Base-by-base conservation (phyloP, 2,329 filamentous ascomycete species). In the Colletotrichum sp. region DNA sequence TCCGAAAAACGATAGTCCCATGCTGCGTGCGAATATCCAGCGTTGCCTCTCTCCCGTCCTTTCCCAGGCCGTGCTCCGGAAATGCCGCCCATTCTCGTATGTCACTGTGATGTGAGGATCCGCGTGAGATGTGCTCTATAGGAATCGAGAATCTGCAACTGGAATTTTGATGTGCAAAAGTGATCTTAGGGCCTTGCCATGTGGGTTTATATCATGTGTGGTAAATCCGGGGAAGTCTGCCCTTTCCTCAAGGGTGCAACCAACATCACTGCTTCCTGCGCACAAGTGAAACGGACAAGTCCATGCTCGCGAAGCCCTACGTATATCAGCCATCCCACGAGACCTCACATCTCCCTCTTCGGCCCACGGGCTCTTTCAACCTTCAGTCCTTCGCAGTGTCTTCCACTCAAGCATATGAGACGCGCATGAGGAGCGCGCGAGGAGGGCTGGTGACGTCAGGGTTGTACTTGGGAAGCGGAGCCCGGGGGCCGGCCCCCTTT, bases 161-260 rank as follows among this genome's bases (percentile, higher is more conserved):
- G 36, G 30, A 22, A 34, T 25, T 49, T 66, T 8, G 36, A 25
- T 27, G 39, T 29, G 27, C 6, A 22, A 32, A 12, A 55, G 30
- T 73, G 66, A 70, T n/a, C 69, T 70, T 52, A 52, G 63, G 63
- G 63, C 63, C 63, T 66, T 52, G 63, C n/a, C 36, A 52, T 30
- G 39, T 66, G 63, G 62, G 22, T 64, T 64, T 25, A 36, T 16
- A n/a, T 57, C 4, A 62, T 62, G 25, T 11, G 44, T 49, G 13
- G 34, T 25, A 36, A 63, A 72, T 34, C 69, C 7, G 69, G 69
- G 69, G 72, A 75, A 52, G 52, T 30, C 52, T 66, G 36, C 52
- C 52, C 57, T 55, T n/a, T 39, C 15, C n/a, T 25, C 30, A 29
- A n/a, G 16, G 13, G 13, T 29, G n/a, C n/a, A 22, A 39, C 36